Evolutionary conservation across 1,284 basidiomycete species (phyloP).

Genomic region (Anthracocystis setariae): DNA sequence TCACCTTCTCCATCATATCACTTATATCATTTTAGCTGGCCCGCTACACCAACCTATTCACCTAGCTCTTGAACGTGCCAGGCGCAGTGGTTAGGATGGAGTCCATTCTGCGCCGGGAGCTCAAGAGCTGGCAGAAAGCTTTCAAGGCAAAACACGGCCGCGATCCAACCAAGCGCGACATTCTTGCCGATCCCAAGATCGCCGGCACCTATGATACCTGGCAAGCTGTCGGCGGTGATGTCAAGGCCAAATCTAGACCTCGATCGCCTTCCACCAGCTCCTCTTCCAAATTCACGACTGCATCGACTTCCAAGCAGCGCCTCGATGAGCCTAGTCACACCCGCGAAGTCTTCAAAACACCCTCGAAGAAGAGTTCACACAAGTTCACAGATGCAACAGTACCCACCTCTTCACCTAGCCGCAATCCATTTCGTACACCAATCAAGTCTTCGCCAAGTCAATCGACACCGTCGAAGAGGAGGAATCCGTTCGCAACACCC

Average conservation of each 20-base stretch:
- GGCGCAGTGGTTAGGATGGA: slow-evolving; percentile 29
- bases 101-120: slow-evolving; percentile 42
- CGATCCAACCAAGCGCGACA: slow-evolving; percentile 58
- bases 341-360: slow-evolving; percentile 28
- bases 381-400: neutral
- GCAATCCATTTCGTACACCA: slow-evolving; percentile 30
- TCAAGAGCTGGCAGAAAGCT: slow-evolving; percentile 46
- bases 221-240: slow-evolving; percentile 47
- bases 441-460: slow-evolving; percentile 6
- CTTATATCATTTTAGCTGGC: neutral
- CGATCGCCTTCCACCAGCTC: neutral
- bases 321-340: slow-evolving; percentile 4
- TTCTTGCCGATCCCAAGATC: slow-evolving; percentile 48
- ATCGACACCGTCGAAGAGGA: slow-evolving; percentile 1
- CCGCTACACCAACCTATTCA: neutral
- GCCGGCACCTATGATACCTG: slow-evolving; percentile 58
- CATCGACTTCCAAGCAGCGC: slow-evolving; percentile 21
- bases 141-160: slow-evolving; percentile 52
- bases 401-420: slow-evolving; percentile 2
- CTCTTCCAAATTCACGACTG: neutral
- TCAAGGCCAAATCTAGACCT: slow-evolving; percentile 6
- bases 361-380: slow-evolving; percentile 17
- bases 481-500: slow-evolving; percentile 38
- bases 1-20: slow-evolving; percentile 3
- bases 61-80: neutral